phyloP scores from a whole-genome alignment of 2,329 filamentous ascomycete genomes.

The Diaporthe australafricana region DNA sequence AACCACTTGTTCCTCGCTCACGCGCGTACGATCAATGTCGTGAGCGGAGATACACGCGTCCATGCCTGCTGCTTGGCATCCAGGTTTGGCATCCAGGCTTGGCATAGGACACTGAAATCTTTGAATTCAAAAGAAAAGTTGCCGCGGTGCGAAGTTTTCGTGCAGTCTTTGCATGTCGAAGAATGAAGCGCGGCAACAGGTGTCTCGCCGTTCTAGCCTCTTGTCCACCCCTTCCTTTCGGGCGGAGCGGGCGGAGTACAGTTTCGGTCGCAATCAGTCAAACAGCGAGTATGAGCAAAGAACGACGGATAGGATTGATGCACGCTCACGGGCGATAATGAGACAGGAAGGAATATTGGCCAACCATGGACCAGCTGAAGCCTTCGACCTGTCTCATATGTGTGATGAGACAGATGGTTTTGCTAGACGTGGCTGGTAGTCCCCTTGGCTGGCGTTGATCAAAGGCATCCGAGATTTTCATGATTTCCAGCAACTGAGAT shows the following conservation, averaged over 20 bases:
- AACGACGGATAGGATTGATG: constrained; percentile 27
- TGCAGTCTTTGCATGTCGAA: constrained; percentile 21
- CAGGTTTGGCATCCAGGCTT: constrained; percentile 4
- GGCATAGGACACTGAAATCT: constrained; percentile 2
- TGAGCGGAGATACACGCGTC: background rate
- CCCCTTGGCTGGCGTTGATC: constrained; percentile 28
- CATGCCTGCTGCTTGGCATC: constrained; percentile 5
- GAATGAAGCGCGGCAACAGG: background rate
- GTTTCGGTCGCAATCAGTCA: background rate
- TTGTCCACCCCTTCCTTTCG: background rate
- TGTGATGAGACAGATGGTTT: background rate
- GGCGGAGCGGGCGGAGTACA: background rate
- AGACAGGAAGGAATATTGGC: background rate
- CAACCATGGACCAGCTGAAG: background rate
- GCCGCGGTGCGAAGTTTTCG: constrained; percentile 9
- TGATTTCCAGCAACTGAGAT: constrained; percentile 16
- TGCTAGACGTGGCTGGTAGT: background rate
- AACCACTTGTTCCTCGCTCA: background rate
- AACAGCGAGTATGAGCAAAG: background rate
- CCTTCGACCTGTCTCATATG: background rate
- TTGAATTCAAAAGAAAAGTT: constrained; percentile 34
- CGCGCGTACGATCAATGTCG: background rate
- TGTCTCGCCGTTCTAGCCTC: background rate
- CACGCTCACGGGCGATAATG: background rate
- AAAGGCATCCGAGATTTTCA: constrained; percentile 8